phyloP scores from a whole-genome alignment of 306 rosid genomes.

The Datisca glomerata region DNA sequence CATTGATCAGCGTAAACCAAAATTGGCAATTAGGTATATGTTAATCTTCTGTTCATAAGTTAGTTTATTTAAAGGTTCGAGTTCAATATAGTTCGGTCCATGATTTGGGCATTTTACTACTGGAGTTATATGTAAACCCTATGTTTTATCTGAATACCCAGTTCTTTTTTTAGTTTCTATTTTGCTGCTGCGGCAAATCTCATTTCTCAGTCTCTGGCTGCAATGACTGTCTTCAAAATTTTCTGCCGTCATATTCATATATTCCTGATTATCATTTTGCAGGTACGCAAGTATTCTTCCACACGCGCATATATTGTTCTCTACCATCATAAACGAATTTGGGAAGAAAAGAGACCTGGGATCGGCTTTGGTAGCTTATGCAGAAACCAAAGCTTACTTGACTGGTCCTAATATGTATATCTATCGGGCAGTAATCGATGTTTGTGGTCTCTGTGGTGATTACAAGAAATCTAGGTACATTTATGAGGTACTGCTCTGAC shows the following conservation, averaged over 20 bases:
- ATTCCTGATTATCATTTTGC: conserved; percentile 18
- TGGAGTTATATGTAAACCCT: too few relatives aligned
- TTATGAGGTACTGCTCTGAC: conserved; percentile 50
- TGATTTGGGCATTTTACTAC: too few relatives aligned
- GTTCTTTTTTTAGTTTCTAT: too few relatives aligned
- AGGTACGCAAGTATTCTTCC: conserved; percentile 86
- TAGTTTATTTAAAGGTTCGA: conserved; percentile 6
- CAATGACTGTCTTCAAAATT: background rate
- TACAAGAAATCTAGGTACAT: conserved; percentile 75
- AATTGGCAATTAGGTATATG: conserved; percentile 76
- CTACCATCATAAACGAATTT: conserved; percentile 56
- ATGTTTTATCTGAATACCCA: too few relatives aligned
- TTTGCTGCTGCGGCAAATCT: too few relatives aligned
- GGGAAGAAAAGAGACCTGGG: conserved; percentile 61
- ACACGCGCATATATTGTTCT: conserved; percentile 48
- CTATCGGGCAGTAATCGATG: conserved; percentile 70
- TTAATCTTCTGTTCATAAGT: conserved; percentile 9
- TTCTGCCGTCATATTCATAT: background rate
- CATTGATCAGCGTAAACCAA: conserved; percentile 43
- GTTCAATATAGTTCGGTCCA: conserved; percentile 4
- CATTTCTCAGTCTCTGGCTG: too few relatives aligned
- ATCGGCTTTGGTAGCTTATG: conserved; percentile 67
- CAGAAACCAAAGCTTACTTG: conserved; percentile 41
- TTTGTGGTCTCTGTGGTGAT: conserved; percentile 70
- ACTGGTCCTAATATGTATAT: conserved; percentile 56